phyloP scores from a whole-genome alignment of 352 stramenopile species.

The Phytophthora niederhauseri region DNA sequence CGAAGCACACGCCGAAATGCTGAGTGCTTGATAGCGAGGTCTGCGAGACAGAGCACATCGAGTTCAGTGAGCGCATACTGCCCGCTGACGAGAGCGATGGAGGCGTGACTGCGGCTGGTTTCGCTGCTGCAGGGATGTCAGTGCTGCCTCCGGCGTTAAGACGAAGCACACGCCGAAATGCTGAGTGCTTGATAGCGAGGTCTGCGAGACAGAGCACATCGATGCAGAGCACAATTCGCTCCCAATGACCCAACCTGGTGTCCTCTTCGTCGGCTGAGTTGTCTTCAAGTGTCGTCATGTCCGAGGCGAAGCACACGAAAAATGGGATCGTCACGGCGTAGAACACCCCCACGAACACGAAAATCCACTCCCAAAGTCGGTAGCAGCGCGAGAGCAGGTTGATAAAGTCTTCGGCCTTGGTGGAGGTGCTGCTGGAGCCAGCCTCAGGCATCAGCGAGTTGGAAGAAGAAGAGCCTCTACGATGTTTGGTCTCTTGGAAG shows the following conservation, averaged over 20 bases:
- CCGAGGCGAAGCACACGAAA: constrained; percentile 61
- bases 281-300: constrained; percentile 25
- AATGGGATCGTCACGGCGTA: constrained; percentile 68
- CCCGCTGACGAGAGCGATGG: constrained; percentile 3
- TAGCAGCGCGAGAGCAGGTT: constrained; percentile 53
- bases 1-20: constrained; percentile 55
- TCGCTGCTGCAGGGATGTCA: constrained; percentile 11
- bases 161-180: constrained; percentile 53
- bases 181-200: constrained; percentile 57
- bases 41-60: constrained; percentile 60
- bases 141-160: constrained; percentile 29
- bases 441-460: constrained; percentile 11
- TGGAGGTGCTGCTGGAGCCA: constrained; percentile 12
- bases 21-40: constrained; percentile 60
- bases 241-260: constrained; percentile 32
- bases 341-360: constrained; percentile 56
- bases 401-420: constrained; percentile 58
- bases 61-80: constrained; percentile 3
- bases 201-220: constrained; percentile 64
- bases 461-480: neutral
- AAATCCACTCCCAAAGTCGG: constrained; percentile 59
- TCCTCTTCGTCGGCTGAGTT: constrained; percentile 10
- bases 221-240: constrained; percentile 44
- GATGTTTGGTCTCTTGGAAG: constrained; percentile 6
- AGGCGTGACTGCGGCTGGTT: neutral